Evolutionary conservation across 2,329 filamentous ascomycete genomes (phyloP), one percentile per base, ranked within the genome.

Genomic region (Microsporum canis): DNA sequence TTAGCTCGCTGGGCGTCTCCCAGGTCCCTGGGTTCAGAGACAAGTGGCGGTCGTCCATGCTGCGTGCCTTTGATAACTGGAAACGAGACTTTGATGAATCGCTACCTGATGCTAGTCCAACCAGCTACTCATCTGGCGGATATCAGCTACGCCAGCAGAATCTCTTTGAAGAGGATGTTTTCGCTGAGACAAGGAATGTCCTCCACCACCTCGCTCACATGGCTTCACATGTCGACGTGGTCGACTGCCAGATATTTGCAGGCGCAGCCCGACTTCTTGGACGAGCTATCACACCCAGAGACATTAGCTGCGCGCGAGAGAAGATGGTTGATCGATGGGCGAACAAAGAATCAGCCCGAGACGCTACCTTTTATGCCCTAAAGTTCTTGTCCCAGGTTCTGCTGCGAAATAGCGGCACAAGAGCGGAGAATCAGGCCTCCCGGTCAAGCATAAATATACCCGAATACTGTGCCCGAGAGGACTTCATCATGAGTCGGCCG

Each of bases 171-270:
- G 84, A 87, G 68, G 84, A 88, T 63, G 86, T 86, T 67, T 86
- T 95, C 34, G 92, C 94, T 67, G 90, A 96, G 71, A 91, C 88
- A 64, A 84, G 90, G 23, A 95, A 88, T 1, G 92, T 96, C 33
- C 79, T 97, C 51, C 91, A 97, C 70, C 90, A 95, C 68, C 79
- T 99, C 10, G 94, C 94, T 0, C 94, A 97, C 73, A 96, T 99
- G 89, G 90, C 91, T 2, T 96, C 96, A 82, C 91, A 97, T 70
- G 91, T 95, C 29, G 92, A 97, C 70, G 90, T 97, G 60, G 89
- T 95, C n/a, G 92, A 97, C 72, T 92, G 91, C 69, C 92, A 97
- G 74, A 95, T 97, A 66, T 96, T 94, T 72, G 94, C 92, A 3
- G 86, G 91, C 6, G 90, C 92, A 0, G 89, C 87, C 67, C 82